Evolutionary conservation across 148 eudicot genomes (phyloP).

Genomic region (Rheum nobile): DNA sequence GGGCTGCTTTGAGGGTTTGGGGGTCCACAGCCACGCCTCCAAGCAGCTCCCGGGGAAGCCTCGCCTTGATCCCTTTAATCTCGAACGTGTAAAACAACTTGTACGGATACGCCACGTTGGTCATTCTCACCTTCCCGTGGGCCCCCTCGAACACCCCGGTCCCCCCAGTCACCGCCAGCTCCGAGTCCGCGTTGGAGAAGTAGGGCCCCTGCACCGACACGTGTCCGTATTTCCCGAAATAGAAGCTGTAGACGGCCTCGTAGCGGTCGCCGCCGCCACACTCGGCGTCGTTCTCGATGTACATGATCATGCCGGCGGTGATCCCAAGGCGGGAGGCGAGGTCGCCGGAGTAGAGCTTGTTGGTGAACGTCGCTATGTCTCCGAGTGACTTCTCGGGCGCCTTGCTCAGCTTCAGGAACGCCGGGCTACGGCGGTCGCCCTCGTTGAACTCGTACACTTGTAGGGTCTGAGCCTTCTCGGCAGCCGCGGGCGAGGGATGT

Average conservation of each 20-base stretch:
- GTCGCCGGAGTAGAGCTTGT: slow-evolving; percentile 11
- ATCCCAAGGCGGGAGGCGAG: slow-evolving; percentile 12
- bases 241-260: slow-evolving; percentile 44
- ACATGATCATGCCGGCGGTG: slow-evolving; percentile 33
- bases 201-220: slow-evolving; percentile 32
- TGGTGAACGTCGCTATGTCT: slow-evolving; percentile 3
- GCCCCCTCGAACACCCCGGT: slow-evolving; percentile 14
- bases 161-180: slow-evolving; percentile 20
- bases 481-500: not conserved
- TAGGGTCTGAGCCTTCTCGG: not conserved
- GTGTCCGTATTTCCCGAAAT: slow-evolving; percentile 44
- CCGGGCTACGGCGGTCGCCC: slow-evolving; percentile 20
- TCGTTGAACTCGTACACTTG: slow-evolving; percentile 20
- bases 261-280: slow-evolving; percentile 40
- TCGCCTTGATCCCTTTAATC: not conserved
- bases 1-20: not conserved
- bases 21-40: not conserved
- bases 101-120: slow-evolving; percentile 13
- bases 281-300: slow-evolving; percentile 28
- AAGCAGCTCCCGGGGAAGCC: slow-evolving; percentile 6
- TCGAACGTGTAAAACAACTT: slow-evolving; percentile 13
- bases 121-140: slow-evolving; percentile 10
- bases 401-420: slow-evolving; percentile 11
- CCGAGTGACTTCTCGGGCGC: slow-evolving; percentile 9
- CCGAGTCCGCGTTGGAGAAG: slow-evolving; percentile 2